Evolutionary conservation across 1,139 yeast genomes (phyloP).

Genomic region (Protomyces inundatus): DNA sequence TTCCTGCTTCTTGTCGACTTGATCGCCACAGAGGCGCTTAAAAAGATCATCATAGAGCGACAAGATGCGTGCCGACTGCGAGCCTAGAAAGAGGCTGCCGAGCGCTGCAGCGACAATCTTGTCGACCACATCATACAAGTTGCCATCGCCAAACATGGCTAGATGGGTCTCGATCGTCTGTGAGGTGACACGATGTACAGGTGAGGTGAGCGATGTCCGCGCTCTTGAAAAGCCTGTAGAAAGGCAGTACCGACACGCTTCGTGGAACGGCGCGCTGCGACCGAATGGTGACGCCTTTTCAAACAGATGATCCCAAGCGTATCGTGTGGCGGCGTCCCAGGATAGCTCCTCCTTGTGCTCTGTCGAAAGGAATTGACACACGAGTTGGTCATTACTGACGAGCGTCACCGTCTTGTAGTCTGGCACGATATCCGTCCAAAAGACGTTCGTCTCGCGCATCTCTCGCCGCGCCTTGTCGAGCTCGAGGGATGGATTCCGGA

Average conservation of each 20-base stretch:
- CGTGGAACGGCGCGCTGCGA: neutral
- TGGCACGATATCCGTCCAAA: constrained; percentile 15
- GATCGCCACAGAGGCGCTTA: neutral
- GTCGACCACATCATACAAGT: neutral
- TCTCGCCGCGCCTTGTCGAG: neutral
- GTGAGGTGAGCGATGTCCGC: neutral
- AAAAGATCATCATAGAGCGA: neutral
- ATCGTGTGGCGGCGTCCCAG: constrained; percentile 16
- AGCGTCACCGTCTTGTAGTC: constrained; percentile 3
- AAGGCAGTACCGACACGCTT: constrained; percentile 1
- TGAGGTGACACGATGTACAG: neutral
- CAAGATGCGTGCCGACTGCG: neutral
- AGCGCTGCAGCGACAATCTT: neutral
- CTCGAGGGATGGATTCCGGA: constrained; percentile 5
- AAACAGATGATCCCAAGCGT: constrained; percentile 12
- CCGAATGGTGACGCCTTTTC: neutral
- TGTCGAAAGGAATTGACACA: constrained; percentile 3
- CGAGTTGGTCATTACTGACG: neutral
- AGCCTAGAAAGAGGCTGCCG: neutral
- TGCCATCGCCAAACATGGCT: neutral
- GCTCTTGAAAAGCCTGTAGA: constrained; percentile 3
- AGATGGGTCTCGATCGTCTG: neutral
- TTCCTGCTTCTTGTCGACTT: neutral
- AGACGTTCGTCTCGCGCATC: neutral
- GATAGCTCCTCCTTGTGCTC: constrained; percentile 11